Percentiles rank a stretch among this genome's conserved stretches.
These are phyloP conservation scores for Clonostachys solani DNA, from an alignment of 2,329 filamentous ascomycete genomes.

Conservation along the genomic window DNA sequence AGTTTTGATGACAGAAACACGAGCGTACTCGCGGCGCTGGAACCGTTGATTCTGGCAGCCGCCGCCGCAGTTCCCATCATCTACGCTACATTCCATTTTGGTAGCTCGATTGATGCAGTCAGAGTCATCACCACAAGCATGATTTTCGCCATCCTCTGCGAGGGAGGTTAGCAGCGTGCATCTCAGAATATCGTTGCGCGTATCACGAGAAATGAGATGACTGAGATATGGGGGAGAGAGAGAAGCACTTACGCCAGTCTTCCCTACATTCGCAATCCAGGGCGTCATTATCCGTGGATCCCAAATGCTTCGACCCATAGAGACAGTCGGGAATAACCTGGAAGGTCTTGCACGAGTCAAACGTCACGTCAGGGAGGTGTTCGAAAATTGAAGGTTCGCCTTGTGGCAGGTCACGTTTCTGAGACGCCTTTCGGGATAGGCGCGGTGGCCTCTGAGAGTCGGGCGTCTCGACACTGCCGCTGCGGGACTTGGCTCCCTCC, in stretches of 20 bases:
- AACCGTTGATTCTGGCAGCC: conserved; percentile 95
- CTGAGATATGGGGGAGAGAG: no score
- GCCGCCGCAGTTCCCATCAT: conserved; percentile 76
- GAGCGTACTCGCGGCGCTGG: conserved; percentile 81
- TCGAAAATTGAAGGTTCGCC: conserved; percentile 60
- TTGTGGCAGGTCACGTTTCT: conserved; percentile 54
- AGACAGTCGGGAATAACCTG: conserved; percentile 79
- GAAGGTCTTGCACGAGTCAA: conserved; percentile 72
- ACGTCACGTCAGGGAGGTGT: conserved; percentile 73
- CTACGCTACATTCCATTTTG: conserved; percentile 88
- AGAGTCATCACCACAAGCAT: conserved; percentile 91
- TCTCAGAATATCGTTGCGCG: no score
- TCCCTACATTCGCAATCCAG: conserved; percentile 94
- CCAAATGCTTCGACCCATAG: conserved; percentile 88
- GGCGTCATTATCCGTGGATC: conserved; percentile 82
- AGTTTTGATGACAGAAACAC: conserved; percentile 93
- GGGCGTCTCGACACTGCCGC: conserved; percentile 41
- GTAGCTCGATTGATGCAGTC: conserved; percentile 98
- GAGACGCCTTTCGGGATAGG: conserved; percentile 67
- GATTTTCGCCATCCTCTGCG: conserved; percentile 61
- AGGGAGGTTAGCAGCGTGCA: neutral
- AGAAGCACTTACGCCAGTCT: conserved; percentile 77
- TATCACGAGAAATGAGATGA: no score
- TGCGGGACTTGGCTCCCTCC: conserved; percentile 39
- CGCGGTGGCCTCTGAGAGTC: conserved; percentile 59